A percentile compares a stretch with the other conserved stretches of the same genome.
Conservation (phyloP, 139 green algal genomes). For the Nannochloris sp. region DNA sequence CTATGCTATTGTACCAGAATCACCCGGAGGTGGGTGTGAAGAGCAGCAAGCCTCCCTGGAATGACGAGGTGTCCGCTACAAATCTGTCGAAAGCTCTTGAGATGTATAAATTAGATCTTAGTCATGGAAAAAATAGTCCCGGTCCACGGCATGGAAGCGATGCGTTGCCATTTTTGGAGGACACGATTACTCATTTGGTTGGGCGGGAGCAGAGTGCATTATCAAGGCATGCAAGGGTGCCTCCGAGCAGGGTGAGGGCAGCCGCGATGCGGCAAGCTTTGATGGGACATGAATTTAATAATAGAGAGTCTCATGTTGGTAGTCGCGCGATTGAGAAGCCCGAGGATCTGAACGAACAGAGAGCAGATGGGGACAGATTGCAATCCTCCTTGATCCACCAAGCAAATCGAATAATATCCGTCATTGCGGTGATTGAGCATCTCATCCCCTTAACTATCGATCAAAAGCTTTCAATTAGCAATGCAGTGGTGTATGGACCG, state of each 20-base stretch:
- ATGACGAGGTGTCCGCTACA: too few relatives aligned
- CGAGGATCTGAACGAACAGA: too few relatives aligned
- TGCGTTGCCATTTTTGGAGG: background rate
- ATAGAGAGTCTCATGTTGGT: background rate
- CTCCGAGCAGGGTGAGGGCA: background rate
- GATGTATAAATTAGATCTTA: too few relatives aligned
- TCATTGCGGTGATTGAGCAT: conserved; percentile 1
- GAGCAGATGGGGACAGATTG: too few relatives aligned
- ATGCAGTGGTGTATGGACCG: conserved; percentile 1
- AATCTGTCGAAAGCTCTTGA: too few relatives aligned
- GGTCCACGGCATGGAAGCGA: background rate
- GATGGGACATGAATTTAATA: background rate
- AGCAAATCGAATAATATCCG: conserved; percentile 8
- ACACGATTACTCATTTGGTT: background rate
- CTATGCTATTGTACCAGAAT: too few relatives aligned
- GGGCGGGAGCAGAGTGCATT: background rate
- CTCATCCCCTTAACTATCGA: background rate
- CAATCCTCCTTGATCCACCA: background rate
- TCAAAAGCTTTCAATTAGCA: background rate
- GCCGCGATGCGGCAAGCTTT: background rate
- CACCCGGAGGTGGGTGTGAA: too few relatives aligned
- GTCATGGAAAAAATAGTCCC: too few relatives aligned
- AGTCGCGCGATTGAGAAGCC: too few relatives aligned
- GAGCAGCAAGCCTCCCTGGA: too few relatives aligned
- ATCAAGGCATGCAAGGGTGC: background rate